Evolutionary conservation across 257 asterid genomes (phyloP), one percentile per base, ranked within the genome.

Genomic region (Paulownia fortunei): DNA sequence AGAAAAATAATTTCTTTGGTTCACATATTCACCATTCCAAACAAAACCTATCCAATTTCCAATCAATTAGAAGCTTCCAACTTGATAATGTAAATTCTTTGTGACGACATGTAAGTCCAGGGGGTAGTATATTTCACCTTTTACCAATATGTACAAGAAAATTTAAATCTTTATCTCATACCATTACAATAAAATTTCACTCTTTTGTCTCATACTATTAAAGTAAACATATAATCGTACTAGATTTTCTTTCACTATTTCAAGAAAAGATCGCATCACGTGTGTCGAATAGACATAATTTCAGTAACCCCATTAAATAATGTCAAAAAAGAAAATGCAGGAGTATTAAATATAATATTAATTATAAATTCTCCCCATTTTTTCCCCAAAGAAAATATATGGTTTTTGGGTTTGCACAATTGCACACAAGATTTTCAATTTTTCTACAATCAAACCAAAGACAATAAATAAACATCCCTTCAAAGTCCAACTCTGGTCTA

Each of bases 381-480:
- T 8, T 16, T 30, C 18, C 52, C 66, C 66, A 42, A 32, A 51
- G 15, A 58, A 68, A 36, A 49, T 0, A 34, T 7, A 8, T 55
- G n/a, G 55, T 10, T 26, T 63, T 32, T 4, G 52, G 23, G 27
- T 72, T 72, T 81, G 54, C 72, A 66, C 6, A 30, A 30, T 26
- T 41, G 61, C 15, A 11, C 78, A 26, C 73, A 27, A 44, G 5
- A 58, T 6, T 21, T 74, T 74, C 7, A 4, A 8, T 41, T 74
- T 37, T 61, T 74, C 49, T 0, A 60, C 37, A 73, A 74, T 27
- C 46, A 60, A 52, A 47, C 52, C 52, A 9, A 64, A 70, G 24
- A 51, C 46, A 80, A 37, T 63, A 56, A 70, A 70, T 52, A 78
- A 78, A 26, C 49, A n/a, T 11, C 62, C 19, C 82, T 79, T 21